A percentile compares a stretch with the other conserved stretches of the same genome.
These are phyloP conservation scores for Picea glauca DNA, from an alignment of 75 land plant species.

Conservation along the genomic window DNA sequence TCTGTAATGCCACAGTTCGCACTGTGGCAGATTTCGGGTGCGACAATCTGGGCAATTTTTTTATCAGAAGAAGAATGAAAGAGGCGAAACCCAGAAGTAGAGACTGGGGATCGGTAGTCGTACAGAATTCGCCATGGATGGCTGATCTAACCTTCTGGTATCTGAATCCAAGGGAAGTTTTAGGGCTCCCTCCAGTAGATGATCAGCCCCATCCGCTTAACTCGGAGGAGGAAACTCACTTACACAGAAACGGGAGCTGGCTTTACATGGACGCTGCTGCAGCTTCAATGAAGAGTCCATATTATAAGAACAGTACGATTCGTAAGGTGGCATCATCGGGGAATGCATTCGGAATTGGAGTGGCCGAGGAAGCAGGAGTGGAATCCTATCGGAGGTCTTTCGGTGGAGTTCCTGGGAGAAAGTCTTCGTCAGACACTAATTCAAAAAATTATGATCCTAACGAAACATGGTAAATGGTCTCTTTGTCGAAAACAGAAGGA, in stretches of 20 bases:
- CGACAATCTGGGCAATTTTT: constrained; percentile 44
- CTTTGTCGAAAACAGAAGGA: too few species aligned
- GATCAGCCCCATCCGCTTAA: not conserved
- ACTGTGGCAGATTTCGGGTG: constrained; percentile 61
- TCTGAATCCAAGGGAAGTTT: constrained; percentile 23
- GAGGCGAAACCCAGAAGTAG: constrained; percentile 53
- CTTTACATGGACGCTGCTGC: not conserved
- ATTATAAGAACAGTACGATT: too few species aligned
- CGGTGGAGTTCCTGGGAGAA: too few species aligned
- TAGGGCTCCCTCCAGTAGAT: constrained; percentile 2
- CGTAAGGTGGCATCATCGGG: too few species aligned
- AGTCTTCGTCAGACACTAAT: too few species aligned
- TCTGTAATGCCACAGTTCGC: constrained; percentile 54
- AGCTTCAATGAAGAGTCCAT: too few species aligned
- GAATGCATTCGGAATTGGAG: too few species aligned
- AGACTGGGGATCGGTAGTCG: constrained; percentile 87
- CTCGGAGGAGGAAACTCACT: constrained; percentile 15
- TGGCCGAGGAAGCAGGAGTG: too few species aligned
- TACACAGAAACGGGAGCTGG: constrained; percentile 14
- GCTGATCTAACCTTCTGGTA: constrained; percentile 26
- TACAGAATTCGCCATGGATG: constrained; percentile 28
- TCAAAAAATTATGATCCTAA: too few species aligned
- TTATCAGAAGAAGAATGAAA: constrained; percentile 47
- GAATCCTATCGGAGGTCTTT: too few species aligned
- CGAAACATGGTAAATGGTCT: too few species aligned